phyloP scores from a whole-genome alignment of 352 stramenopile species.

The Globisporangium paroecandrum region DNA sequence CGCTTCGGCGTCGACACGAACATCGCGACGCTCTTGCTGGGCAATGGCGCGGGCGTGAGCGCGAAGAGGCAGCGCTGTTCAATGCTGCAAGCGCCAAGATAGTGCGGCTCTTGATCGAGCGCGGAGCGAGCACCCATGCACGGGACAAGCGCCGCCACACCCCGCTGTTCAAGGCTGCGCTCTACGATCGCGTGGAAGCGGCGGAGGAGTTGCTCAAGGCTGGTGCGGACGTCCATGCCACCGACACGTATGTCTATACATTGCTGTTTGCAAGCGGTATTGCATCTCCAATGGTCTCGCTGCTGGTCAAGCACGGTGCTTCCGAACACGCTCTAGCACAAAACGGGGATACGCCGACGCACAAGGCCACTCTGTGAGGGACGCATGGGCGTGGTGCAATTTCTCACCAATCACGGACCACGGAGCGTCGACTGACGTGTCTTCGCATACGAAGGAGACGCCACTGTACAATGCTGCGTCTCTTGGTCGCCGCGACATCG shows the following conservation, averaged over 20 bases:
- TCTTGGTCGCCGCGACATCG: neutral
- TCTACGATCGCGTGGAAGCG: no score
- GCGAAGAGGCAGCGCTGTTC: neutral
- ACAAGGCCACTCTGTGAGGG: neutral
- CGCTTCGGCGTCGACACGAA: neutral
- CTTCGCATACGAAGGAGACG: no score
- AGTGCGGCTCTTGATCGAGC: neutral
- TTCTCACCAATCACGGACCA: neutral
- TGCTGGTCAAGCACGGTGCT: neutral
- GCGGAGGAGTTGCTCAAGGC: no score
- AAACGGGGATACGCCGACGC: neutral
- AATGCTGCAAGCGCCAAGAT: neutral
- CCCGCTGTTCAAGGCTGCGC: no score
- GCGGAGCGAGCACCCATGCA: neutral
- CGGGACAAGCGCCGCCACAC: neutral
- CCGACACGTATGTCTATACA: neutral
- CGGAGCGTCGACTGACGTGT: no score
- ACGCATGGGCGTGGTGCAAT: neutral
- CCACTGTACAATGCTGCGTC: no score
- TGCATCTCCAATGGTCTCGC: no score
- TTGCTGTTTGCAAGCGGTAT: neutral
- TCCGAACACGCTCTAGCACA: neutral
- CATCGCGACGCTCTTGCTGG: neutral
- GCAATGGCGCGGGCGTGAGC: neutral
- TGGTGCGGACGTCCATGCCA: no score